Evolutionary conservation across 1,139 yeast genomes (phyloP).

Genomic region (Suhomyces ambrosiae): DNA sequence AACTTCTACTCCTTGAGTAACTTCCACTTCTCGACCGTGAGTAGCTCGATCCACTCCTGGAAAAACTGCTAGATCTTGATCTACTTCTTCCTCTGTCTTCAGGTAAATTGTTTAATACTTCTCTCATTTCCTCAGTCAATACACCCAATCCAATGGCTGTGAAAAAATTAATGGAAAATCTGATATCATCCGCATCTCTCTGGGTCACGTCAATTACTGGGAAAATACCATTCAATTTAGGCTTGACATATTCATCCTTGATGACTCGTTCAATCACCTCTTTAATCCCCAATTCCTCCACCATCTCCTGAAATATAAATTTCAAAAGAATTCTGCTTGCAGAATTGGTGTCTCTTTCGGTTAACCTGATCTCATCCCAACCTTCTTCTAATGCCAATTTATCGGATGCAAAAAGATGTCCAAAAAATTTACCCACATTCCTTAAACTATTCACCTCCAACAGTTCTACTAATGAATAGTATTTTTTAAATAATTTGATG

Average conservation of each 20-base stretch:
- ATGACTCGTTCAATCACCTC: constrained; percentile 51
- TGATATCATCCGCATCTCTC: constrained; percentile 56
- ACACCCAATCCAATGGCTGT: constrained; percentile 91
- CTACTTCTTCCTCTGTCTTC: constrained; percentile 23
- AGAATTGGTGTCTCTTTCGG: constrained; percentile 74
- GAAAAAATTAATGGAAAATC: constrained; percentile 86
- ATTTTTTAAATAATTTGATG: constrained; percentile 52
- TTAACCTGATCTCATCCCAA: constrained; percentile 64
- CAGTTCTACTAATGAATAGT: constrained; percentile 62
- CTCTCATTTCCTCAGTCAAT: constrained; percentile 81
- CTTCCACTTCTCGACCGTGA: constrained; percentile 24
- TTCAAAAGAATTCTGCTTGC: constrained; percentile 82
- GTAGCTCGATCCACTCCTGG: constrained; percentile 17
- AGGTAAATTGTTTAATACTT: constrained; percentile 44
- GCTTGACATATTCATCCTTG: constrained; percentile 49
- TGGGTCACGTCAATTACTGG: constrained; percentile 42
- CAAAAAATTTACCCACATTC: constrained; percentile 84
- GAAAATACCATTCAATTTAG: constrained; percentile 52
- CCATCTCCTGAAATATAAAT: constrained; percentile 77
- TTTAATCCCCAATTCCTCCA: constrained; percentile 71
- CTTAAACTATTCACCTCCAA: constrained; percentile 74
- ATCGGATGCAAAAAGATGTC: constrained; percentile 77
- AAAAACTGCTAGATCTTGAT: constrained; percentile 18
- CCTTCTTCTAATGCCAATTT: constrained; percentile 47
- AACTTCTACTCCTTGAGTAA: constrained; percentile 24